Percentiles rank a stretch among this genome's conserved stretches.
Evolutionary conservation across 352 stramenopile genomes (phyloP).

Genomic region (Phytophthora macrochlamydospora): DNA sequence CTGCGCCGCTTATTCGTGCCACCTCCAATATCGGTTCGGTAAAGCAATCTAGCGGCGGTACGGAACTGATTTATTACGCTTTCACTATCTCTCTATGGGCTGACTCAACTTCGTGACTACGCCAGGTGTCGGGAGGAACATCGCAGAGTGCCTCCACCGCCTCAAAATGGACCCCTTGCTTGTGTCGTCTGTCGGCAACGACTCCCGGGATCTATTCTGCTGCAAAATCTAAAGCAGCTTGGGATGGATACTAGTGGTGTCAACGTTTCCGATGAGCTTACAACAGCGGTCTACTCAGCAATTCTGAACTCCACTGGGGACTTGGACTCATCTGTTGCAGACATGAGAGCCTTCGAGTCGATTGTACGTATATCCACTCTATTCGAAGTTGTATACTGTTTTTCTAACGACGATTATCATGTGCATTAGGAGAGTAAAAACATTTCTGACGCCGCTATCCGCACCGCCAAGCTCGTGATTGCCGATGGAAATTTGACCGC

Average conservation of each 20-base stretch:
- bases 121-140: constrained; percentile 92
- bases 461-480: constrained; percentile 63
- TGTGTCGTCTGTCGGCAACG: constrained; percentile 82
- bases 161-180: constrained; percentile 71
- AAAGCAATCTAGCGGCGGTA: constrained; percentile 79
- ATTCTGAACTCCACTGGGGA: constrained; percentile 80
- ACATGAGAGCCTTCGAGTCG: constrained; percentile 84
- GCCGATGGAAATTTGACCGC: constrained; percentile 81
- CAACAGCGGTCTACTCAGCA: constrained; percentile 88
- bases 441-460: constrained; percentile 54
- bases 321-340: constrained; percentile 83
- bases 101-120: constrained; percentile 6
- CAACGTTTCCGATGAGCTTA: constrained; percentile 46
- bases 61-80: neutral
- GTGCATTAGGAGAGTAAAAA: constrained; percentile 42
- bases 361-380: constrained; percentile 50
- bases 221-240: constrained; percentile 67
- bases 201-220: constrained; percentile 74
- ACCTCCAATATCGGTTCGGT: constrained; percentile 91
- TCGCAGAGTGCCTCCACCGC: constrained; percentile 87
- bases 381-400: constrained; percentile 1
- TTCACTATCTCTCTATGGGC: neutral
- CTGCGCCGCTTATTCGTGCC: constrained; percentile 65
- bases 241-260: constrained; percentile 71
- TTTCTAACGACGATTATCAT: neutral